Conservation (phyloP, 345 rosid species). For the Acer yangbiense region DNA sequence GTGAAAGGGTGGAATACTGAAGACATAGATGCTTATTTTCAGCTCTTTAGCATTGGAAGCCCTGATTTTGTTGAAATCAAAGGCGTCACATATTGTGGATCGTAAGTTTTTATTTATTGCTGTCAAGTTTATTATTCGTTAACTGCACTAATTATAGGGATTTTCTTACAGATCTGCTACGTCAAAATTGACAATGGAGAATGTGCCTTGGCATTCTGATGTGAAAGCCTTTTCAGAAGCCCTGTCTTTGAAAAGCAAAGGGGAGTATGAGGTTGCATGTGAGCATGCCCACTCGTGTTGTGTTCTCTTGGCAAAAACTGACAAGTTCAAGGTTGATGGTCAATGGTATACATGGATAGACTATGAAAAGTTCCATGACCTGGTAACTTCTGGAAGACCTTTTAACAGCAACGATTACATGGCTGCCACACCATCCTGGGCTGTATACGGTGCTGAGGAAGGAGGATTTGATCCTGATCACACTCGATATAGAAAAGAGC, state of each 20-base stretch:
- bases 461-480: conserved; percentile 96
- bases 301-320: conserved; percentile 84
- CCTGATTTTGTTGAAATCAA: conserved; percentile 98
- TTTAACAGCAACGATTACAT: conserved; percentile 81
- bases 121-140: conserved; percentile 1
- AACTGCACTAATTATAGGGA: conserved; percentile 3
- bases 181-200: conserved; percentile 96
- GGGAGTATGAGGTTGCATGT: conserved; percentile 94
- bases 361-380: conserved; percentile 91
- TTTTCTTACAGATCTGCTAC: conserved; percentile 70
- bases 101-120: conserved; percentile 46
- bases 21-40: conserved; percentile 81
- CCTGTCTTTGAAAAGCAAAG: conserved; percentile 66
- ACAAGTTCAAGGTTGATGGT: conserved; percentile 82
- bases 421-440: conserved; percentile 92
- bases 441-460: conserved; percentile 91
- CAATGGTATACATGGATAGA: conserved; percentile 98
- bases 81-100: conserved; percentile 96
- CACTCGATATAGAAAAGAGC: conserved; percentile 74
- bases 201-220: conserved; percentile 96
- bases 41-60: conserved; percentile 81
- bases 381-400: conserved; percentile 86
- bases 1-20: conserved; percentile 98
- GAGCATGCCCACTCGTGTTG: conserved; percentile 96
- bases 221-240: conserved; percentile 94